These are phyloP conservation scores for Trichoderma gamsii DNA, from an alignment of 495 filamentous ascomycete species.

Conservation along the genomic window DNA sequence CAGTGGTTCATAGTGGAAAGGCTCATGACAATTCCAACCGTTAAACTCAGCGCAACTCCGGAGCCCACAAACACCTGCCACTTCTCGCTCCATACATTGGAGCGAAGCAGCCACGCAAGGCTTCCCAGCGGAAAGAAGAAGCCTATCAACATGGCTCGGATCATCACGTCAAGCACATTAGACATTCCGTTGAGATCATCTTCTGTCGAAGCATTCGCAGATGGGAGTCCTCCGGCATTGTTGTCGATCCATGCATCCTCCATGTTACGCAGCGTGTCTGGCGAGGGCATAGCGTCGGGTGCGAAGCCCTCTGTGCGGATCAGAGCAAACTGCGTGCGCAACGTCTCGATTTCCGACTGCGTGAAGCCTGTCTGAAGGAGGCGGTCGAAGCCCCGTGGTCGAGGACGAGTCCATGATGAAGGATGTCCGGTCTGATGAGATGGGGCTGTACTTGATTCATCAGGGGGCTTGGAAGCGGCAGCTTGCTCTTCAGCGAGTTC, in stretches of 20 bases:
- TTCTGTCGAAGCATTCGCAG: constrained; percentile 30
- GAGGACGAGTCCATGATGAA: constrained; percentile 42
- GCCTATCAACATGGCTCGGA: constrained; percentile 81
- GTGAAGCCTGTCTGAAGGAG: constrained; percentile 76
- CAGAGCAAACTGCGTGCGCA: constrained; percentile 79
- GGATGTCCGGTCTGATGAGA: constrained; percentile 18
- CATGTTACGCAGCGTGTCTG: constrained; percentile 50
- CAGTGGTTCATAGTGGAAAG: constrained; percentile 25
- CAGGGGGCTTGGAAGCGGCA: constrained; percentile 36
- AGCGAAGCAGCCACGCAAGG: constrained; percentile 74
- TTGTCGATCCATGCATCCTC: constrained; percentile 94
- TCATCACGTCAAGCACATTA: constrained; percentile 68
- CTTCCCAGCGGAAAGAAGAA: constrained; percentile 92
- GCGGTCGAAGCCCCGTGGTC: constrained; percentile 83
- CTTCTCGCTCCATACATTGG: constrained; percentile 80
- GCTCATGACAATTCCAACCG: constrained; percentile 36
- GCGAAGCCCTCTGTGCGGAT: constrained; percentile 72
- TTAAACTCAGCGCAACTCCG: constrained; percentile 55
- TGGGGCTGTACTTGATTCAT: constrained; percentile 19
- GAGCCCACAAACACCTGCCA: constrained; percentile 78
- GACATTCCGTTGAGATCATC: constrained; percentile 45
- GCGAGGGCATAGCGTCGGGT: constrained; percentile 75
- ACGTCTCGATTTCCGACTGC: constrained; percentile 66
- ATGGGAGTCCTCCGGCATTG: constrained; percentile 41
- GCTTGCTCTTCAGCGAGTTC: constrained; percentile 67